A percentile compares a stretch with the other conserved stretches of the same genome.
Evolutionary conservation across 495 filamentous ascomycete genomes (phyloP).

Genomic region (Pseudomonodictys pantanalensis): DNA sequence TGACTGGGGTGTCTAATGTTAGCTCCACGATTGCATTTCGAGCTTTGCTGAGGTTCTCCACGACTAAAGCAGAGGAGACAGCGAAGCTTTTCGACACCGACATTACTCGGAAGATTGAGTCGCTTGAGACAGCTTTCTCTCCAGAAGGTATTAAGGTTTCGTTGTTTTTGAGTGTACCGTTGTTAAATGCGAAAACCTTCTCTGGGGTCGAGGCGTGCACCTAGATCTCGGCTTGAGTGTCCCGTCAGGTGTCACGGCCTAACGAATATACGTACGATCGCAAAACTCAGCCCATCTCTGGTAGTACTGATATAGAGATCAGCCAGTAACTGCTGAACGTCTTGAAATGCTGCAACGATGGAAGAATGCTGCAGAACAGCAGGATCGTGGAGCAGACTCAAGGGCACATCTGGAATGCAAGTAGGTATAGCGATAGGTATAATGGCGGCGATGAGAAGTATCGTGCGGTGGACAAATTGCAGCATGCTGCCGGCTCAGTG

Average conservation of each 20-base stretch:
- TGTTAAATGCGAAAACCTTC: neutral
- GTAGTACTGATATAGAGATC: neutral
- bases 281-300: constrained; percentile 1
- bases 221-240: neutral
- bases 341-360: neutral
- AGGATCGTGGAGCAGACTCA: neutral
- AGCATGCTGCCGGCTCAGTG: neutral
- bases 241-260: neutral
- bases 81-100: neutral
- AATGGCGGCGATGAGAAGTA: neutral
- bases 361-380: neutral
- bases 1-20: neutral
- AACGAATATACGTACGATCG: neutral
- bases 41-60: neutral
- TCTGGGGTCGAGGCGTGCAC: neutral
- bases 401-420: neutral
- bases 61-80: neutral
- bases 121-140: neutral
- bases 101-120: neutral
- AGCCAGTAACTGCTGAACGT: neutral
- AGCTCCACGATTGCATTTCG: neutral
- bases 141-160: neutral
- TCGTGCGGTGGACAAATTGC: too few species aligned
- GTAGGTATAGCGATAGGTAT: neutral
- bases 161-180: neutral